Evolutionary conservation across 1,284 basidiomycete species (phyloP).

Genomic region (Xerocomus nothofagi): DNA sequence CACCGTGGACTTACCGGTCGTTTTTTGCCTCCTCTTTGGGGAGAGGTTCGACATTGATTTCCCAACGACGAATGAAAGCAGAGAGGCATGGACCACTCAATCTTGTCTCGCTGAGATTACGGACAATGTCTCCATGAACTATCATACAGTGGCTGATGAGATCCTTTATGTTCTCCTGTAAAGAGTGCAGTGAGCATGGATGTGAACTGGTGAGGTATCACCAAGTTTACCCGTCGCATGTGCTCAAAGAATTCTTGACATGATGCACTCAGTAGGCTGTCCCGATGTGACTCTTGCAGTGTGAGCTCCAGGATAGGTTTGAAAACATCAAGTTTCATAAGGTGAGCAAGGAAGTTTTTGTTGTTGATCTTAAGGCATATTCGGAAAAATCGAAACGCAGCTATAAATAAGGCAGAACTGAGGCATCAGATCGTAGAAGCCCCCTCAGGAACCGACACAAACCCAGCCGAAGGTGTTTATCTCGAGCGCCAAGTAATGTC

Average conservation of each 20-base stretch:
- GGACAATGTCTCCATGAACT: constrained; percentile 66
- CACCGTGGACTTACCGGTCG: constrained; percentile 23
- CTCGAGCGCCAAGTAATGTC: constrained; percentile 76
- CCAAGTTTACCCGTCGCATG: constrained; percentile 70
- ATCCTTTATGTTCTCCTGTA: constrained; percentile 84
- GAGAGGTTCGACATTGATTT: constrained; percentile 88
- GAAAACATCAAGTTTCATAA: constrained; percentile 85
- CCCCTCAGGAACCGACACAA: constrained; percentile 27
- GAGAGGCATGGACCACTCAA: constrained; percentile 71
- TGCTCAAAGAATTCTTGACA: constrained; percentile 95
- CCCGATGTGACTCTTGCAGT: constrained; percentile 76
- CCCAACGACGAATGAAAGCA: constrained; percentile 77
- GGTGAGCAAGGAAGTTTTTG: constrained; percentile 80
- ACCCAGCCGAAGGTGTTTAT: constrained; percentile 93
- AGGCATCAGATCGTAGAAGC: constrained; percentile 14
- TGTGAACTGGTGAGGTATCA: constrained; percentile 4
- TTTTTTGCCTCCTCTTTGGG: constrained; percentile 53
- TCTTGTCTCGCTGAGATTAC: constrained; percentile 60
- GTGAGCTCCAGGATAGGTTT: constrained; percentile 84
- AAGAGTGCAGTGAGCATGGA: constrained; percentile 3
- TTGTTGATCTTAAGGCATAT: constrained; percentile 84
- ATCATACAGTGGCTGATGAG: constrained; percentile 86
- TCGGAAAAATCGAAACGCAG: constrained; percentile 89
- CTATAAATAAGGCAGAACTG: constrained; percentile 41
- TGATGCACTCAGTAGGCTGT: constrained; percentile 92